Percentiles rank a stretch among this genome's conserved stretches.
phyloP scores from a whole-genome alignment of 75 land plant genomes.

The Ceratopteris richardii region DNA sequence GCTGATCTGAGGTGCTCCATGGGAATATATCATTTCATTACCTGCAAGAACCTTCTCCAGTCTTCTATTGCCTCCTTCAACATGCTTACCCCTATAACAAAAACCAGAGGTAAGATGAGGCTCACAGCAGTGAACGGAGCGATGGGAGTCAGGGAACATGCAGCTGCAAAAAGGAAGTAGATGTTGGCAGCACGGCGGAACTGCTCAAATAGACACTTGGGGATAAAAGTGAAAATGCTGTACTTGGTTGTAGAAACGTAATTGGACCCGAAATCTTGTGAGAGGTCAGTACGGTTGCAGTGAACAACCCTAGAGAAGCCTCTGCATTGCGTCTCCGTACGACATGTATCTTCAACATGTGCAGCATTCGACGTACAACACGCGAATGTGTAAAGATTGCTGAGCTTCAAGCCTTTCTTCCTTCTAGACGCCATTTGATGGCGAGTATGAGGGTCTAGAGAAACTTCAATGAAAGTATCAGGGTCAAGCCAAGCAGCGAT shows the following conservation, averaged over 20 bases:
- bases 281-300: constrained; percentile 38
- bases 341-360: constrained; percentile 24
- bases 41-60: constrained; percentile 39
- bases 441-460: no score
- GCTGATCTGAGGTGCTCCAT: no score
- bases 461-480: no score
- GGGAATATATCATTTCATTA: no score
- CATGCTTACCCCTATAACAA: constrained; percentile 68
- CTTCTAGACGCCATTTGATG: constrained; percentile 1
- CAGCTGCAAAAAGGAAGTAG: constrained; percentile 51
- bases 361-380: constrained; percentile 18
- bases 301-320: constrained; percentile 56
- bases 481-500: no score
- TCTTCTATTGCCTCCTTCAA: constrained; percentile 60
- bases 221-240: constrained; percentile 45
- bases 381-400: constrained; percentile 52
- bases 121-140: constrained; percentile 48
- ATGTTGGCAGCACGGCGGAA: constrained; percentile 63
- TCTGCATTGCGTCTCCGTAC: constrained; percentile 35
- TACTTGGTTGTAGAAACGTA: constrained; percentile 61
- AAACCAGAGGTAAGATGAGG: constrained; percentile 49
- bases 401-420: constrained; percentile 30
- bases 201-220: constrained; percentile 68
- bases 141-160: constrained; percentile 38
- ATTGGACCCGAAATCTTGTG: constrained; percentile 29